Percentiles rank a stretch among this genome's conserved stretches.
phyloP scores from a whole-genome alignment of 2,329 filamentous ascomycete genomes.

The Daldinia eschscholtzii region DNA sequence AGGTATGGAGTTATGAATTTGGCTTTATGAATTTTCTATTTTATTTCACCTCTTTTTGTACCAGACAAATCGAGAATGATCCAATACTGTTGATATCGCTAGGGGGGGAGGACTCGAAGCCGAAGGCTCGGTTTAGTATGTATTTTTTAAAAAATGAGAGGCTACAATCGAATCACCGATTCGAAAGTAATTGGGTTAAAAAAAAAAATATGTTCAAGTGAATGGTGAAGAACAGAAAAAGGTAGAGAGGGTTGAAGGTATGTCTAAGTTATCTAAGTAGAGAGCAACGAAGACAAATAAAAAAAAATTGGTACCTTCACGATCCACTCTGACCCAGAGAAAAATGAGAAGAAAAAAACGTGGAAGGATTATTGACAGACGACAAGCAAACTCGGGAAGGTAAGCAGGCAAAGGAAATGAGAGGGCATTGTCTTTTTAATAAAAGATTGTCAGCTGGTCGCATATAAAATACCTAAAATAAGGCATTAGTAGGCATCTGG shows the following conservation, averaged over 20 bases:
- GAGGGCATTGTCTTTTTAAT: constrained; percentile 29
- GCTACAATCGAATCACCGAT: constrained; percentile 36
- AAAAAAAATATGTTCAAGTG: constrained; percentile 23
- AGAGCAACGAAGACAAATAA: constrained; percentile 23
- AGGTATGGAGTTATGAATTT: neutral
- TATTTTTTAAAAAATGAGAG: constrained; percentile 10
- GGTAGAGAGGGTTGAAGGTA: constrained; percentile 17
- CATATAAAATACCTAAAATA: constrained; percentile 14
- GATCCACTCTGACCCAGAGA: constrained; percentile 28
- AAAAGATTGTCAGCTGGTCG: constrained; percentile 21
- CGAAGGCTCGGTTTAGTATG: constrained; percentile 12
- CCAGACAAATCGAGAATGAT: constrained; percentile 45
- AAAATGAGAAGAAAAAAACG: constrained; percentile 28
- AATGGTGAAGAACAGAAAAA: constrained; percentile 25
- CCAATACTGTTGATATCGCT: constrained; percentile 17
- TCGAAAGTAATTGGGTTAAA: constrained; percentile 18
- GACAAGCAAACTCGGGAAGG: constrained; percentile 22
- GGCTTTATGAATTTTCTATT: constrained; percentile 5
- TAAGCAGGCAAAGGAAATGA: constrained; percentile 20
- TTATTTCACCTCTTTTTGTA: constrained; percentile 42
- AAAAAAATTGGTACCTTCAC: constrained; percentile 21
- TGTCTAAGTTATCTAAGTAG: constrained; percentile 12
- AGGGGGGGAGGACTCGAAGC: constrained; percentile 37
- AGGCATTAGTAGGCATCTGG: neutral
- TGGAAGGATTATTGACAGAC: constrained; percentile 21